A percentile compares a stretch with the other conserved stretches of the same genome.
Evolutionary conservation across 2,329 filamentous ascomycete species (phyloP).

Genomic region (Fusarium hainanense): DNA sequence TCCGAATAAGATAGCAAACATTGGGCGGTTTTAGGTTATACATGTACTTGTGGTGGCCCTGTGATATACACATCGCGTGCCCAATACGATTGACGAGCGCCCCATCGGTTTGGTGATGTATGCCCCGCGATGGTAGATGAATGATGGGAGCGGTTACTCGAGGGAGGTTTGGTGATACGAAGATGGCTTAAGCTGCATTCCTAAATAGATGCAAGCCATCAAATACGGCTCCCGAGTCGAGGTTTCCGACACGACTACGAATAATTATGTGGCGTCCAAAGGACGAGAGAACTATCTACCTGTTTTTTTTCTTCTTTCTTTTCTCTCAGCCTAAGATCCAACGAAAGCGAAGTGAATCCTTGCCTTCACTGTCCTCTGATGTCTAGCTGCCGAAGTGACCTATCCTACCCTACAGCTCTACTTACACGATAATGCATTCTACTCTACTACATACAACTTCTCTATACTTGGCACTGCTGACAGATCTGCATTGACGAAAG

Average conservation of each 20-base stretch:
- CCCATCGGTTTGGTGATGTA: background rate
- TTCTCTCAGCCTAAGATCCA: background rate
- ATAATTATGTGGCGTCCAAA: background rate
- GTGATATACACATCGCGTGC: background rate
- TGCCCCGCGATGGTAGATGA: background rate
- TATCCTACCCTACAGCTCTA: background rate
- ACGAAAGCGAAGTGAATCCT: background rate
- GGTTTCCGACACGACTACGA: background rate
- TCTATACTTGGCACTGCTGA: background rate
- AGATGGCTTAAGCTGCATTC: background rate
- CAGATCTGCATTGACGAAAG: background rate
- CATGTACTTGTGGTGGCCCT: background rate
- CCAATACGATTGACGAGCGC: too few relatives aligned
- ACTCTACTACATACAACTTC: background rate
- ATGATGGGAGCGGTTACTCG: background rate
- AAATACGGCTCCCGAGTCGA: background rate
- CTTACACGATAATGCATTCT: background rate
- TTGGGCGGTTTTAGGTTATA: background rate
- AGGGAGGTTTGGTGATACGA: background rate
- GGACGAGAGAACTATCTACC: background rate
- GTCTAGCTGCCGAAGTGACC: background rate
- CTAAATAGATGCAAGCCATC: background rate
- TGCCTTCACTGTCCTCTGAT: background rate
- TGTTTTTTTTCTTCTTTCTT: background rate
- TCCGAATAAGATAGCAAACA: background rate